A percentile compares a stretch with the other conserved stretches of the same genome.
These are phyloP conservation scores for Acanthamoeba sp. DNA, from an alignment of 208 protist species.

Conservation along the genomic window DNA sequence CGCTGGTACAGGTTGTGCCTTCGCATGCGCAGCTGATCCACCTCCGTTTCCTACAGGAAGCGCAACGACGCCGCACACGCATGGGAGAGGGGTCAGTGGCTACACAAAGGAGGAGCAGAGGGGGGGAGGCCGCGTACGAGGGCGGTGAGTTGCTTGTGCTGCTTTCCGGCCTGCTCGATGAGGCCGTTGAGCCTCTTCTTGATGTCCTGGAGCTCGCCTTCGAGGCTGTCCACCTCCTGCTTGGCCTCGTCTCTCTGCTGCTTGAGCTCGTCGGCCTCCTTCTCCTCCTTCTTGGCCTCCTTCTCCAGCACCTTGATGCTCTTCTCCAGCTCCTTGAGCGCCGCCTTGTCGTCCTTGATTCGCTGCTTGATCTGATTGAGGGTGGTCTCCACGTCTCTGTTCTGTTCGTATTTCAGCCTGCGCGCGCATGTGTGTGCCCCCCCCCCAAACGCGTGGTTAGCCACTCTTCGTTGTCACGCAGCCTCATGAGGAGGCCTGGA, in stretches of 20 bases:
- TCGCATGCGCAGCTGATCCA: slow-evolving; percentile 73
- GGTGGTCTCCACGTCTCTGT: slow-evolving; percentile 72
- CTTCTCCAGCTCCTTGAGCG: slow-evolving; percentile 63
- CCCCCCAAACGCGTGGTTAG: not conserved
- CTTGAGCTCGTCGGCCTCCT: slow-evolving; percentile 84
- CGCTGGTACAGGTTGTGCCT: slow-evolving; percentile 74
- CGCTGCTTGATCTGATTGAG: slow-evolving; percentile 75
- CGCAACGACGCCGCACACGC: not conserved
- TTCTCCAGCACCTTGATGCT: slow-evolving; percentile 46
- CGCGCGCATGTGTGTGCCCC: not conserved
- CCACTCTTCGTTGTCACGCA: no score
- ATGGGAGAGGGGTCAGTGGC: not conserved
- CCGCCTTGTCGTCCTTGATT: slow-evolving; percentile 71
- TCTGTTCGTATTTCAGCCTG: slow-evolving; percentile 76
- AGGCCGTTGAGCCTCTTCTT: slow-evolving; percentile 42
- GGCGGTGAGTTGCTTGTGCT: slow-evolving; percentile 63
- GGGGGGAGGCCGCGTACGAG: not conserved
- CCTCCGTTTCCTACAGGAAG: slow-evolving; percentile 38
- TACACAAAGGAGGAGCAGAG: not conserved
- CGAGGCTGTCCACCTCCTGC: slow-evolving; percentile 87
- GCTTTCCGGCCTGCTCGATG: slow-evolving; percentile 24
- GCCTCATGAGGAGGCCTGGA: no score
- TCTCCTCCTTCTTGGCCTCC: slow-evolving; percentile 87
- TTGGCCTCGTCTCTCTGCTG: slow-evolving; percentile 81
- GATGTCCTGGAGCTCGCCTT: slow-evolving; percentile 73